These are phyloP conservation scores for Rhizophagus clarus DNA, from an alignment of 192 early-diverging fungal species.

Conservation along the genomic window DNA sequence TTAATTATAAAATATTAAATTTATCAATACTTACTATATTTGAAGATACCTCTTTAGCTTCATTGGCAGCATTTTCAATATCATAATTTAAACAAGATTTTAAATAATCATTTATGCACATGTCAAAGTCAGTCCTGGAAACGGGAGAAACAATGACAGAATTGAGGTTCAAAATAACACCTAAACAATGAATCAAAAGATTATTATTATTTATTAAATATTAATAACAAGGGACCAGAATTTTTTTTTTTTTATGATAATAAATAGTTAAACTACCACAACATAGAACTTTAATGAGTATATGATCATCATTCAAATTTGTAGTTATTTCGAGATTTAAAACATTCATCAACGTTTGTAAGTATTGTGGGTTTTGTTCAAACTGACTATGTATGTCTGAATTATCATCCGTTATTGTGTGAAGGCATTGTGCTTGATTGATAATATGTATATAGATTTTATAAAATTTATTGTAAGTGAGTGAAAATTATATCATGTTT, in stretches of 20 bases:
- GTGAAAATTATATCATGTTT: background rate
- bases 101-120: constrained; percentile 46
- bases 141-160: constrained; percentile 41
- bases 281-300: constrained; percentile 68
- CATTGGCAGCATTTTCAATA: constrained; percentile 50
- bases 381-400: constrained; percentile 57
- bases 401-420: constrained; percentile 84
- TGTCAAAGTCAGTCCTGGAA: constrained; percentile 34
- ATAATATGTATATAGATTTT: background rate
- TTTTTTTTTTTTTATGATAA: too few relatives aligned
- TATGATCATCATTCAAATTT: constrained; percentile 49
- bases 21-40: constrained; percentile 39
- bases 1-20: background rate
- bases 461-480: constrained; percentile 10
- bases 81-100: constrained; percentile 48
- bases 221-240: constrained; percentile 35
- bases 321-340: constrained; percentile 32
- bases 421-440: constrained; percentile 71
- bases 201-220: background rate
- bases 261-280: constrained; percentile 50
- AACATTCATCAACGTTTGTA: constrained; percentile 52
- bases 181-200: constrained; percentile 32
- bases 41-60: constrained; percentile 39
- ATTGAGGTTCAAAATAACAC: constrained; percentile 54
- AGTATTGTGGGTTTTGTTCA: constrained; percentile 56